These are phyloP conservation scores for Parafenestella ontariensis DNA, from an alignment of 2,329 filamentous ascomycete species.

Conservation along the genomic window DNA sequence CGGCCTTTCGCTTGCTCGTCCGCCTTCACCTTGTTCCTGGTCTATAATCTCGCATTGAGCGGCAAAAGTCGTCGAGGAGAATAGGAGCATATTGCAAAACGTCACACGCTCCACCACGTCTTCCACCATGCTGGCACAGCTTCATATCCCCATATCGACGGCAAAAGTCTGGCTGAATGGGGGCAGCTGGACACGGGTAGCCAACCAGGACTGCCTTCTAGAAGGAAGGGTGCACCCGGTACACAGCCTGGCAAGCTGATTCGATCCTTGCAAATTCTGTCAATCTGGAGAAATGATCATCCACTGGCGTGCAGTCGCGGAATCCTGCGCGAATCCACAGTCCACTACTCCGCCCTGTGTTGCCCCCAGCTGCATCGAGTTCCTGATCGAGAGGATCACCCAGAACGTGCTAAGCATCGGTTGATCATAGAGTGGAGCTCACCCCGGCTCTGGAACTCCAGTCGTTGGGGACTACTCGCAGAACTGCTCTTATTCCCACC, in stretches of 20 bases:
- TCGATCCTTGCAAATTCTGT: background rate
- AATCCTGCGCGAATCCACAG: background rate
- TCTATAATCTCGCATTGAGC: background rate
- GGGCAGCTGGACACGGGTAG: background rate
- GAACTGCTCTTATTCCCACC: background rate
- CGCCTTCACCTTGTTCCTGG: background rate
- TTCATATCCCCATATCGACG: background rate
- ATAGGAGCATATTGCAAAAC: background rate
- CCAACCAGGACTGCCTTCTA: background rate
- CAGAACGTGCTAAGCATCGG: background rate
- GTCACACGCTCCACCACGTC: background rate
- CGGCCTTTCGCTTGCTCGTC: background rate
- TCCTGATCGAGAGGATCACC: conserved; percentile 4
- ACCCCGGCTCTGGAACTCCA: background rate
- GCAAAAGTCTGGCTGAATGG: background rate
- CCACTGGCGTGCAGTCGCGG: background rate
- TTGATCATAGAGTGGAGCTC: background rate
- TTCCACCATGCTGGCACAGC: background rate
- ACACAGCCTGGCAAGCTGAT: background rate
- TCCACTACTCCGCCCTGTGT: background rate
- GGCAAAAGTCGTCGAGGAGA: background rate
- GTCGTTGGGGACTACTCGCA: background rate
- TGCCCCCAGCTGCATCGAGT: conserved; percentile 4
- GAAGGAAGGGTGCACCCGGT: background rate
- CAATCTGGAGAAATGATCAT: conserved; percentile 1